phyloP scores from a whole-genome alignment of 139 green algal genomes.

The Picochlorum sp. region DNA sequence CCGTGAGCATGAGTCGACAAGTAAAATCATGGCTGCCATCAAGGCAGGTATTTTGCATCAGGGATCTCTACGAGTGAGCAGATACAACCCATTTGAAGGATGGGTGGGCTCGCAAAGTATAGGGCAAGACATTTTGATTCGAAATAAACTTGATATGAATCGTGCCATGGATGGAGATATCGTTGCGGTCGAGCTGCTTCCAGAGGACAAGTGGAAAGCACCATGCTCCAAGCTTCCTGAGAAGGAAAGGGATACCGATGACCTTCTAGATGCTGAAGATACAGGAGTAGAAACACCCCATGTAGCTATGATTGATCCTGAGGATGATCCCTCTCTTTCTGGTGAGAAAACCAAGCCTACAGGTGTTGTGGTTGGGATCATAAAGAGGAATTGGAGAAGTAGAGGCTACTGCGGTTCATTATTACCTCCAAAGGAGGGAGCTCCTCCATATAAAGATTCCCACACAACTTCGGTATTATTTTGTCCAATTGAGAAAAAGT shows the following conservation, averaged over 20 bases:
- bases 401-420: conserved; percentile 70
- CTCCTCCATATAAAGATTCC: background rate
- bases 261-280: conserved; percentile 6
- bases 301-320: conserved; percentile 51
- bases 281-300: conserved; percentile 21
- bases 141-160: conserved; percentile 66
- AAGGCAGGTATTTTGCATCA: conserved; percentile 73
- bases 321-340: conserved; percentile 22
- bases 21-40: conserved; percentile 65
- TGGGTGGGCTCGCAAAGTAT: conserved; percentile 57
- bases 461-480: conserved; percentile 50
- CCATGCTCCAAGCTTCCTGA: conserved; percentile 18
- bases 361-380: conserved; percentile 69
- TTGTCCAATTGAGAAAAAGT: conserved; percentile 64
- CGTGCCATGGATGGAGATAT: conserved; percentile 66
- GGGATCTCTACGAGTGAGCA: conserved; percentile 49
- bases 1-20: conserved; percentile 61
- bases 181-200: conserved; percentile 71
- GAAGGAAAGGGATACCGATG: conserved; percentile 15
- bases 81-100: conserved; percentile 76
- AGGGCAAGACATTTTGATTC: conserved; percentile 69
- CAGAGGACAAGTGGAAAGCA: conserved; percentile 63
- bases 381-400: conserved; percentile 67
- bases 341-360: conserved; percentile 24
- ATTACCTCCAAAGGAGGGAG: conserved; percentile 19